A percentile compares a stretch with the other conserved stretches of the same genome.
Evolutionary conservation across 371 early-diverging fungal species (phyloP).

Genomic region (Rhizopus arrhizus): DNA sequence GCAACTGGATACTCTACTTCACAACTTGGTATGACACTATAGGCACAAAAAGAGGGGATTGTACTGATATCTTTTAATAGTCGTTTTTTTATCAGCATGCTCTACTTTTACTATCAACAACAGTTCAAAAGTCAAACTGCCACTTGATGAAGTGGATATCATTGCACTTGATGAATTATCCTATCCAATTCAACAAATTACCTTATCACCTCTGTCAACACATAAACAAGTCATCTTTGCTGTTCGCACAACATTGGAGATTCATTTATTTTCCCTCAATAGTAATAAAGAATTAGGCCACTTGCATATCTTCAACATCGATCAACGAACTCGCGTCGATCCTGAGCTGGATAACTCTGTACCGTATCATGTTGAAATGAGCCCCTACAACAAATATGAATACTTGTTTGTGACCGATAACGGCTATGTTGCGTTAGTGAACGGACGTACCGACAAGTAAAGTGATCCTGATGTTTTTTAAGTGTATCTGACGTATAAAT

Average conservation of each 20-base stretch:
- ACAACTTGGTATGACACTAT: too few relatives aligned
- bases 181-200: slow-evolving; percentile 23
- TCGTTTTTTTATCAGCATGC: not conserved
- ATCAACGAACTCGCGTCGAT: not conserved
- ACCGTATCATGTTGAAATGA: slow-evolving; percentile 19
- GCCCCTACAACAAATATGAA: slow-evolving; percentile 13
- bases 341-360: slow-evolving; percentile 22
- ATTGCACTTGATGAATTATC: slow-evolving; percentile 8
- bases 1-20: too few relatives aligned
- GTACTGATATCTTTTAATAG: not conserved
- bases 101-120: not conserved
- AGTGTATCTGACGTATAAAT: too few relatives aligned
- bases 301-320: slow-evolving; percentile 8
- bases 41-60: not conserved
- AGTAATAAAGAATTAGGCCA: not conserved
- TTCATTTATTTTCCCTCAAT: slow-evolving; percentile 10
- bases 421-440: slow-evolving; percentile 20
- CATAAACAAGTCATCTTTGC: not conserved
- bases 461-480: not conserved
- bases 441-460: slow-evolving; percentile 8
- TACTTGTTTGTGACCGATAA: slow-evolving; percentile 21
- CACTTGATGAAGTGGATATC: slow-evolving; percentile 1
- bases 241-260: slow-evolving; percentile 15
- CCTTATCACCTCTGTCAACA: slow-evolving; percentile 11
- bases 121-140: not conserved